Conservation (phyloP, 177 flowering plant species). For the Vitis hybrid region DNA sequence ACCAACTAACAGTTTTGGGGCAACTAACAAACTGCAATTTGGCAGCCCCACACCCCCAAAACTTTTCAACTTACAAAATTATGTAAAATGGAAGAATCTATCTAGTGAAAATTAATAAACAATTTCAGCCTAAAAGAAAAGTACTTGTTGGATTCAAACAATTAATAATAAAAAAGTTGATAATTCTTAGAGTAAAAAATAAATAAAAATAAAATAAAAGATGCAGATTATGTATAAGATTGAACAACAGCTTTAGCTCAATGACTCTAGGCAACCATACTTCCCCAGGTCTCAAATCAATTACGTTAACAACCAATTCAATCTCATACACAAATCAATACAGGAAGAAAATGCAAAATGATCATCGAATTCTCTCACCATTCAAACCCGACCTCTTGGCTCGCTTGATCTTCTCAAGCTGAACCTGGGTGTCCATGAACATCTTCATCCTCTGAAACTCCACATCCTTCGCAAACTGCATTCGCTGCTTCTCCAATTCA, state of each 20-base stretch:
- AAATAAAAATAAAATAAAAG: not conserved
- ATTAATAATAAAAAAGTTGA: no score
- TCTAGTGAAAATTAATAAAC: no score
- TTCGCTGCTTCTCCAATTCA: constrained; percentile 85
- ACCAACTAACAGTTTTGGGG: no score
- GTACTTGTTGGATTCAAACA: no score
- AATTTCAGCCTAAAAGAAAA: no score
- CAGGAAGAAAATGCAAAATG: not conserved
- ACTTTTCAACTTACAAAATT: no score
- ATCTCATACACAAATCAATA: not conserved
- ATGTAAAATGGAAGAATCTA: no score
- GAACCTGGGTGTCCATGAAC: constrained; percentile 79
- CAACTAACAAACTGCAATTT: no score
- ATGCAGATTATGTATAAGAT: not conserved
- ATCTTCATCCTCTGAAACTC: constrained; percentile 86
- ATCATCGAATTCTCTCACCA: constrained; percentile 34
- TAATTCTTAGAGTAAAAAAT: no score
- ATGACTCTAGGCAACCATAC: not conserved
- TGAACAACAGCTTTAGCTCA: not conserved
- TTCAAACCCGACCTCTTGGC: constrained; percentile 42
- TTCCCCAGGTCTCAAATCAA: not conserved
- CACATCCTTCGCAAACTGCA: constrained; percentile 80
- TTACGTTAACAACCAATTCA: not conserved
- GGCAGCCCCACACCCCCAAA: no score
- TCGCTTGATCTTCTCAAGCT: constrained; percentile 70